These are phyloP conservation scores for Daldinia vernicosa DNA, from an alignment of 495 filamentous ascomycete genomes.

Conservation along the genomic window DNA sequence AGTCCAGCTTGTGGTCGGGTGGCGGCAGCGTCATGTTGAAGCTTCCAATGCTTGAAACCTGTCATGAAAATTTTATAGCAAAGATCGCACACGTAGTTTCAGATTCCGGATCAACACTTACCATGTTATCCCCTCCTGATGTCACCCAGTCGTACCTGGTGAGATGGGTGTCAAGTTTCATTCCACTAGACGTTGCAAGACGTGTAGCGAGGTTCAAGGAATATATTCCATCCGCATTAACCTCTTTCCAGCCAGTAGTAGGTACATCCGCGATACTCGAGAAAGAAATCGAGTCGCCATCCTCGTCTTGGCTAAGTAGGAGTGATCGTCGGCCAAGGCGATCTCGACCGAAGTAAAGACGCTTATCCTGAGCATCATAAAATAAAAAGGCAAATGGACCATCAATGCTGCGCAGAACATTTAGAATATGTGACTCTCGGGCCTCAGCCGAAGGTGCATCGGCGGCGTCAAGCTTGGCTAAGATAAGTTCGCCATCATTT, in stretches of 20 bases:
- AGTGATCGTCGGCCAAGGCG: constrained; percentile 87
- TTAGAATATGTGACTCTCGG: constrained; percentile 54
- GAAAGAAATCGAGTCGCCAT: constrained; percentile 64
- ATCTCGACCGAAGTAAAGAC: constrained; percentile 83
- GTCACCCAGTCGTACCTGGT: constrained; percentile 33
- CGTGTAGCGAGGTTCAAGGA: constrained; percentile 61
- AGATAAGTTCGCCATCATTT: constrained; percentile 82
- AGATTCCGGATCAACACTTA: constrained; percentile 37
- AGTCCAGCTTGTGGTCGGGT: constrained; percentile 51
- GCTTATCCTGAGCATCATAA: constrained; percentile 68
- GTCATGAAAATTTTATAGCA: constrained; percentile 54
- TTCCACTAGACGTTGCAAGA: constrained; percentile 50
- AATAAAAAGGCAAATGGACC: constrained; percentile 95
- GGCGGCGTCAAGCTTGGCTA: constrained; percentile 67
- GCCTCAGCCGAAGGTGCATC: constrained; percentile 38
- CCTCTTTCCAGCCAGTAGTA: constrained; percentile 72
- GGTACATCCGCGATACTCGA: constrained; percentile 76
- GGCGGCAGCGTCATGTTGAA: constrained; percentile 66
- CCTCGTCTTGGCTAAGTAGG: constrained; percentile 59
- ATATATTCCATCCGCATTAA: constrained; percentile 83
- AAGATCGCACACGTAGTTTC: constrained; percentile 28
- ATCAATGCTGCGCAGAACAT: constrained; percentile 69
- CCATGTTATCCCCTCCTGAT: constrained; percentile 37
- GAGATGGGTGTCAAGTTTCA: constrained; percentile 28
- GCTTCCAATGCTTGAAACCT: constrained; percentile 66